Conservation (phyloP, 495 filamentous ascomycete species). For the Choiromyces venosus region DNA sequence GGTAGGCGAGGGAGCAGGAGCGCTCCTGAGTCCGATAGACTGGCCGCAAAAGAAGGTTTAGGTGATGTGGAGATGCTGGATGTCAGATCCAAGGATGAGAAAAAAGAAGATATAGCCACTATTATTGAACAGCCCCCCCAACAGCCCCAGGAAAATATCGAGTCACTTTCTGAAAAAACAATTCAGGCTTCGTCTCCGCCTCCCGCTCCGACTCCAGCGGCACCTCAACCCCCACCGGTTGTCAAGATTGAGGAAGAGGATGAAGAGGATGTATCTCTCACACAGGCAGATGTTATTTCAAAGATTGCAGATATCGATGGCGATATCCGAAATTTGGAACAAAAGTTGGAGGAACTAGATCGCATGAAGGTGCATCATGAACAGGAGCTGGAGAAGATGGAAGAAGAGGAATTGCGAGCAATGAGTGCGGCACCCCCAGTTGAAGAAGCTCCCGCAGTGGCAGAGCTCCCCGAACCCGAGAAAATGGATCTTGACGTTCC, state of each 20-base stretch:
- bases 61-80: conserved; percentile 31
- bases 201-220: conserved; percentile 4
- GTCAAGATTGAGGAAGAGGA: conserved; percentile 38
- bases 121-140: conserved; percentile 19
- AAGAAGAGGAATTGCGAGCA: conserved; percentile 19
- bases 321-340: conserved; percentile 29
- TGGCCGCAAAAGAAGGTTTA: conserved; percentile 18
- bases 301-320: conserved; percentile 37
- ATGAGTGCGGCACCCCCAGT: conserved; percentile 11
- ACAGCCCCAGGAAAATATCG: conserved; percentile 12
- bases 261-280: conserved; percentile 37
- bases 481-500: conserved; percentile 1
- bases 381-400: conserved; percentile 25
- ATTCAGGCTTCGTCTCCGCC: conserved; percentile 3
- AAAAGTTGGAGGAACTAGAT: conserved; percentile 20
- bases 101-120: conserved; percentile 23
- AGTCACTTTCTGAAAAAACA: conserved; percentile 10
- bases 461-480: conserved; percentile 18
- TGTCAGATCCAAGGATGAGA: conserved; percentile 25
- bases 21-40: conserved; percentile 25
- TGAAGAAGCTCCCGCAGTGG: conserved; percentile 12
- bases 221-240: conserved; percentile 8
- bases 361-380: conserved; percentile 21
- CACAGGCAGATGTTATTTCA: conserved; percentile 35
- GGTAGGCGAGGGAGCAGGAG: conserved; percentile 19